Evolutionary conservation across 345 rosid genomes (phyloP).

Genomic region (Brassica juncea): DNA sequence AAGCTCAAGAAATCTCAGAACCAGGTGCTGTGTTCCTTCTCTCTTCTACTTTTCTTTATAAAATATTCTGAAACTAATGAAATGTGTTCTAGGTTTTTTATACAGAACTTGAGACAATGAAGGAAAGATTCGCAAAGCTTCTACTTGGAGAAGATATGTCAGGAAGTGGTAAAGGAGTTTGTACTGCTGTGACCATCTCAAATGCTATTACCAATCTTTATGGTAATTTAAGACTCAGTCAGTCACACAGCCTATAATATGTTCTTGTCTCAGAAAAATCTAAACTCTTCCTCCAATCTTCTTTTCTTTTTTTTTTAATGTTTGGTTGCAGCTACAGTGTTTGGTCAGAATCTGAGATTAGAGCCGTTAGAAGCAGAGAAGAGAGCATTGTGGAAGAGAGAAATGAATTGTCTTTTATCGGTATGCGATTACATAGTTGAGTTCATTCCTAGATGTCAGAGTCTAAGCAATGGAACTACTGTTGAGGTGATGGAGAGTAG

Average conservation of each 20-base stretch:
- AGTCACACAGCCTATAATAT: neutral
- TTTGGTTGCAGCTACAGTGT: conserved; percentile 65
- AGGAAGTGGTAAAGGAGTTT: conserved; percentile 92
- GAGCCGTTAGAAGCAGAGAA: conserved; percentile 86
- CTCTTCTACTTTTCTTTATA: neutral
- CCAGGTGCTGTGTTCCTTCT: conserved; percentile 49
- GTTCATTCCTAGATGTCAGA: conserved; percentile 57
- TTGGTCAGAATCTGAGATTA: conserved; percentile 79
- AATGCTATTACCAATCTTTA: conserved; percentile 92
- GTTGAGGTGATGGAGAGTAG: conserved; percentile 79
- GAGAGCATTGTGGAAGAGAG: conserved; percentile 82
- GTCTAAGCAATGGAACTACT: conserved; percentile 55
- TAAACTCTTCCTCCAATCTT: neutral
- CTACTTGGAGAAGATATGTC: conserved; percentile 98
- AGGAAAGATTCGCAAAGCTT: conserved; percentile 87
- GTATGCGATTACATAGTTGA: conserved; percentile 80
- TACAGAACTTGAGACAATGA: conserved; percentile 82
- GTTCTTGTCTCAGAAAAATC: neutral
- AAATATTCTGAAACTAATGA: neutral
- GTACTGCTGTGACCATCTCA: conserved; percentile 86
- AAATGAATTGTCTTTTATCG: conserved; percentile 86
- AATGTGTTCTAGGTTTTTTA: neutral
- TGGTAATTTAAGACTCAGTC: conserved; percentile 47
- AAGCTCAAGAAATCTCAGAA: conserved; percentile 53
- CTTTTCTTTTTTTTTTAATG: neutral